These are phyloP conservation scores for Pyronema domesticum DNA, from an alignment of 495 filamentous ascomycete genomes.

Conservation along the genomic window DNA sequence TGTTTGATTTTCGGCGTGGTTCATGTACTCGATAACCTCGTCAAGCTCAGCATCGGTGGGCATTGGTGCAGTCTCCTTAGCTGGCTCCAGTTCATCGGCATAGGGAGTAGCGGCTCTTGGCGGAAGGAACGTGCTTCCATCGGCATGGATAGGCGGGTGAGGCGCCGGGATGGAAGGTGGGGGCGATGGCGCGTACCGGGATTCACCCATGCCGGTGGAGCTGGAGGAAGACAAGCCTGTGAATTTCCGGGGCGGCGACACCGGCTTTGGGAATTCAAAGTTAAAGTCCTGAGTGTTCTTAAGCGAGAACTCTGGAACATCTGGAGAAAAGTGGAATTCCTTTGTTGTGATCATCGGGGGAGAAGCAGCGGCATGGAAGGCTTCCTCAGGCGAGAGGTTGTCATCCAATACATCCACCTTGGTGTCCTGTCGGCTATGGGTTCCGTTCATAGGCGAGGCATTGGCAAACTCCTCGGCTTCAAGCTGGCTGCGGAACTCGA, in stretches of 20 bases:
- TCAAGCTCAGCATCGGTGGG: constrained; percentile 23
- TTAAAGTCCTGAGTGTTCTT: constrained; percentile 15
- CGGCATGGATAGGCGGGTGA: constrained; percentile 10
- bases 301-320: not conserved
- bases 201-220: constrained; percentile 13
- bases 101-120: constrained; percentile 5
- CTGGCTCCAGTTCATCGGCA: constrained; percentile 5
- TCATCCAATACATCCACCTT: not conserved
- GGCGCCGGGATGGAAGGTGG: constrained; percentile 20
- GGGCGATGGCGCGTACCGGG: constrained; percentile 21
- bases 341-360: not conserved
- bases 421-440: not conserved
- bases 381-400: not conserved
- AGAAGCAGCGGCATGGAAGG: not conserved
- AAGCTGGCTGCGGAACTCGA: constrained; percentile 8
- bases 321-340: not conserved
- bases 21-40: constrained; percentile 19
- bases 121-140: constrained; percentile 9
- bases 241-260: constrained; percentile 9
- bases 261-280: constrained; percentile 15
- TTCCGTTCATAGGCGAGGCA: constrained; percentile 3
- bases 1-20: constrained; percentile 3
- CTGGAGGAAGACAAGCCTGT: constrained; percentile 8
- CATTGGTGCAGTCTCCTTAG: constrained; percentile 13
- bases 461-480: constrained; percentile 18